Percentiles rank a stretch among this genome's conserved stretches.
These are phyloP conservation scores for Penicillium glabrum DNA, from an alignment of 2,329 filamentous ascomycete genomes.

Conservation along the genomic window DNA sequence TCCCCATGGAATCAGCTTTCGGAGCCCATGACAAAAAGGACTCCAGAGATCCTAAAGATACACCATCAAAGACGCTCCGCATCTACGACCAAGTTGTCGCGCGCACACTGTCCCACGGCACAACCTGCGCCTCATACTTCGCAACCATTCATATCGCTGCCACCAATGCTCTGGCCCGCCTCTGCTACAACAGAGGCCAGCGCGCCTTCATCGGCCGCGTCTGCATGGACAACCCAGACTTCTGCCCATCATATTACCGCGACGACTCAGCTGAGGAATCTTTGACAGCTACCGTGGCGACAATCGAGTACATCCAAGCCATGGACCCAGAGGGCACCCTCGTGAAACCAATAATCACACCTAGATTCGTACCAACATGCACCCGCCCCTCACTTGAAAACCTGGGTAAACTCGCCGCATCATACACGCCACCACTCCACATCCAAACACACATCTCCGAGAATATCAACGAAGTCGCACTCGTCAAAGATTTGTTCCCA, in stretches of 20 bases:
- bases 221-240: constrained; percentile 75
- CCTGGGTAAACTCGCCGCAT: constrained; percentile 64
- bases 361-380: constrained; percentile 61
- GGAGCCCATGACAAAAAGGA: constrained; percentile 26
- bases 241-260: constrained; percentile 74
- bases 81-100: constrained; percentile 78
- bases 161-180: constrained; percentile 83
- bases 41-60: constrained; percentile 10
- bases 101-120: constrained; percentile 82
- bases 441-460: constrained; percentile 91
- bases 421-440: constrained; percentile 58
- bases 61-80: constrained; percentile 27
- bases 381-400: constrained; percentile 55
- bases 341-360: constrained; percentile 77
- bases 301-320: constrained; percentile 63
- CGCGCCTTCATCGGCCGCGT: constrained; percentile 87
- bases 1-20: constrained; percentile 83
- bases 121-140: constrained; percentile 92
- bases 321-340: constrained; percentile 66
- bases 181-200: constrained; percentile 77
- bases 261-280: constrained; percentile 66
- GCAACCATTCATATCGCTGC: constrained; percentile 82
- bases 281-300: constrained; percentile 56
- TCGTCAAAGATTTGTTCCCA: constrained; percentile 72
- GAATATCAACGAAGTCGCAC: constrained; percentile 69